These are phyloP conservation scores for Letharia columbiana DNA, from an alignment of 495 filamentous ascomycete species.

Conservation along the genomic window DNA sequence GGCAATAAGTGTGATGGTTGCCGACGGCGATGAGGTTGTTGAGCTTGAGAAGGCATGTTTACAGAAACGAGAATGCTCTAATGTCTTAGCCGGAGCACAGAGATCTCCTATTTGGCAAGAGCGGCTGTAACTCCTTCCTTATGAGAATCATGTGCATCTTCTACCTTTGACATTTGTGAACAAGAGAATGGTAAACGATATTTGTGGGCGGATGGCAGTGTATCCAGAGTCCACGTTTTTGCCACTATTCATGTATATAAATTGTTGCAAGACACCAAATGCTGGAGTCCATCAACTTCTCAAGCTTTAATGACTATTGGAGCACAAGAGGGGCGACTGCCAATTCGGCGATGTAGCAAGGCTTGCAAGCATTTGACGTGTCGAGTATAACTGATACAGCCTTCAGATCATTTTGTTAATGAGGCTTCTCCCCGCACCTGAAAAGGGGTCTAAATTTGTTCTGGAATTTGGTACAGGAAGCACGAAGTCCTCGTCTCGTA, in stretches of 20 bases:
- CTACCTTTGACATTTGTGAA: not conserved
- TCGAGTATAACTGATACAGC: no score
- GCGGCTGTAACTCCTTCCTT: not conserved
- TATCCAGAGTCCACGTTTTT: not conserved
- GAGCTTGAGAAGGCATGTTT: not conserved
- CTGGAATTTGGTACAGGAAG: no score
- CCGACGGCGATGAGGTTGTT: constrained; percentile 3
- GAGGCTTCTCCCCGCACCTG: no score
- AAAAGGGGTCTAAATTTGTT: no score
- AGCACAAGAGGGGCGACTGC: not conserved
- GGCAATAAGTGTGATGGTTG: constrained; percentile 1
- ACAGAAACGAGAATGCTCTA: not conserved
- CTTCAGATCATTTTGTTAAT: no score
- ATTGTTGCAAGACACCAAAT: not conserved
- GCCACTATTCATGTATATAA: not conserved
- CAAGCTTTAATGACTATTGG: not conserved
- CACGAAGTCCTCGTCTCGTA: no score
- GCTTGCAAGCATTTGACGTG: not conserved
- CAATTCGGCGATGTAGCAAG: not conserved
- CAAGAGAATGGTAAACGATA: not conserved
- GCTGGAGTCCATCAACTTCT: not conserved
- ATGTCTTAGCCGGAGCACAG: not conserved
- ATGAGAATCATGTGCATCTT: not conserved
- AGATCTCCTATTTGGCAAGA: not conserved
- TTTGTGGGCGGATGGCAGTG: not conserved